Base-by-base conservation (phyloP, 2,329 filamentous ascomycete genomes). In the Colletotrichum chrysophilum region DNA sequence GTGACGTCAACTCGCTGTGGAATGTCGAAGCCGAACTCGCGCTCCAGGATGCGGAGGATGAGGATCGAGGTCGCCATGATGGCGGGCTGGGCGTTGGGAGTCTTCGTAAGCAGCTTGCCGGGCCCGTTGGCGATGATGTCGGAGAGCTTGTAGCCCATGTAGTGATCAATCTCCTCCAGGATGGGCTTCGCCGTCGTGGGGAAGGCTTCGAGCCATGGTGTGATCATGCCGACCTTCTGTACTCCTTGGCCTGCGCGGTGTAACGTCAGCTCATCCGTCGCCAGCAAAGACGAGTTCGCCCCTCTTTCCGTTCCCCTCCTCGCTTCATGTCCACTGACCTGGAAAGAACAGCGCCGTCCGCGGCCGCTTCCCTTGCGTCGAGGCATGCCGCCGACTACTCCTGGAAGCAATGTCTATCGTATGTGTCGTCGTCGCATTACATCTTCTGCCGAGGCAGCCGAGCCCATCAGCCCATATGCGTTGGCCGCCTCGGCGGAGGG, bases 1-100 rank as follows among this genome's bases (percentile, higher is more conserved):
- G 94, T 95, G 43, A 97, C 92, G 85, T 98, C 95, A 58, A 96
- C 93, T 75, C 93, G 89, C 71, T 94, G 91, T 10, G 88, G 85
- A 8, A 93, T 90, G 73, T 91, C 88, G 86, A 98, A 98, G 55
- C 90, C 92, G 82, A 96, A 98, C 79, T 98, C 95, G 76, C 91
- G 88, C 86, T 98, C 95, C 77, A 98, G 89, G 76, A 98, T 93
- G 71, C 95, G 93, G 70, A 98, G 89, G 81, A 98, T 97, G 75
- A 98, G 90, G 81, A 98, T 93, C 32, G 95, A 97, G 5, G 95
- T 97, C 16, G 96, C 95, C 95, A 98, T 98, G 84, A 98, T 98
- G 80, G 96, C 96, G 2, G 96, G 96, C 84, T 98, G 96, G 5
- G 96, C 94, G 82, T 98, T 96, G 78, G 94, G 92, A 6, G 96